Conservation (phyloP, 2,329 filamentous ascomycete species). For the Venturia nashicola region DNA sequence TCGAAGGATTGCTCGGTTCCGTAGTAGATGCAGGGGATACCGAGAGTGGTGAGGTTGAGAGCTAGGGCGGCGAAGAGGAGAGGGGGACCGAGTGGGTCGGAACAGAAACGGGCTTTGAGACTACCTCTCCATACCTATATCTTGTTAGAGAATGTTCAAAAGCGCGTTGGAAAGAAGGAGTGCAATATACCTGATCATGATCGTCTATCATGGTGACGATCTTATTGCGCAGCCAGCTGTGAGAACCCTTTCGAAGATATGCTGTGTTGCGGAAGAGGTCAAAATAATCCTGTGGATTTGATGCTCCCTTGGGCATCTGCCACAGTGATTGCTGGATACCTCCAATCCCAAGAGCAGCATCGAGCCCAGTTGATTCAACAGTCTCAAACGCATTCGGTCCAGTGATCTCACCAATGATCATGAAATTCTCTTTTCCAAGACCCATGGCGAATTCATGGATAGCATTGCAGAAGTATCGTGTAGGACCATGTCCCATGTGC, state of each 20-base stretch:
- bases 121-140: conserved; percentile 4
- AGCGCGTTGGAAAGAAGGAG: background rate
- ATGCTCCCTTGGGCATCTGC: conserved; percentile 13
- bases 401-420: conserved; percentile 16
- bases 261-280: conserved; percentile 14
- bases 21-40: conserved; percentile 19
- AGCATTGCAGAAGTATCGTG: conserved; percentile 14
- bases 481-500: conserved; percentile 16
- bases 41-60: conserved; percentile 15
- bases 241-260: conserved; percentile 12
- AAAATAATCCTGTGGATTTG: conserved; percentile 13
- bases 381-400: conserved; percentile 14
- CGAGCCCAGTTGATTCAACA: conserved; percentile 14
- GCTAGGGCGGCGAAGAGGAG: conserved; percentile 13
- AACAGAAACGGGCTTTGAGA: conserved; percentile 15
- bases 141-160: background rate
- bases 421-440: conserved; percentile 15
- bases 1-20: conserved; percentile 17
- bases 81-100: conserved; percentile 9
- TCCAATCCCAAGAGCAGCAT: conserved; percentile 17
- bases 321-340: conserved; percentile 15
- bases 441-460: conserved; percentile 14
- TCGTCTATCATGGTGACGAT: conserved; percentile 17
- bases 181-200: conserved; percentile 11
- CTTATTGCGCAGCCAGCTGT: conserved; percentile 15